Evolutionary conservation across 805 yeast genomes (phyloP).

Genomic region (Sugiyamaella smithiae): DNA sequence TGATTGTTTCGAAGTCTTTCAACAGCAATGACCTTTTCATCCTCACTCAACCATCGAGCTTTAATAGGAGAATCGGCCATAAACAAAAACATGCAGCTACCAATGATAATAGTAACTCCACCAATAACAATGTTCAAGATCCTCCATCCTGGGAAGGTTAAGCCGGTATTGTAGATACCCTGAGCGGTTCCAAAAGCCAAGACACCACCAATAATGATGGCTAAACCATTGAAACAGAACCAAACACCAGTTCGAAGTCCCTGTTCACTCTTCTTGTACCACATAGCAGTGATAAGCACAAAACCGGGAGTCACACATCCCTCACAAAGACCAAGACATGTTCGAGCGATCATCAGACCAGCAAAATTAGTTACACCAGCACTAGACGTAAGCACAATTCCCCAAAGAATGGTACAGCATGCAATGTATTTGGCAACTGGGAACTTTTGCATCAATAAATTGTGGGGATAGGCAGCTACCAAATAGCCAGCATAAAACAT

Average conservation of each 20-base stretch:
- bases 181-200: constrained; percentile 46
- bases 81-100: constrained; percentile 18
- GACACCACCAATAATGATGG: constrained; percentile 43
- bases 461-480: constrained; percentile 43
- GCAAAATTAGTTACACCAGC: constrained; percentile 42
- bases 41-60: constrained; percentile 24
- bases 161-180: constrained; percentile 27
- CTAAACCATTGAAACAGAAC: constrained; percentile 44
- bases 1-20: constrained; percentile 33
- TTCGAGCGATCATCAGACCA: constrained; percentile 47
- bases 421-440: constrained; percentile 22
- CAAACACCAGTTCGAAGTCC: constrained; percentile 44
- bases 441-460: constrained; percentile 35
- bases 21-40: constrained; percentile 26
- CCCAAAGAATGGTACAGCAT: constrained; percentile 19
- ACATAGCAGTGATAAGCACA: constrained; percentile 53
- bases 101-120: constrained; percentile 19
- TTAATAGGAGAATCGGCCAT: constrained; percentile 22
- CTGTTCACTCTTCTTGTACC: constrained; percentile 48
- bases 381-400: constrained; percentile 17
- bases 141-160: constrained; percentile 45
- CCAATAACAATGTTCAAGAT: constrained; percentile 29
- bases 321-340: constrained; percentile 52
- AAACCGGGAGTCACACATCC: constrained; percentile 55
- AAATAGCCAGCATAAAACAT: constrained; percentile 47